Percentiles rank a stretch among this genome's conserved stretches.
These are phyloP conservation scores for Sporobolomyces phaffii DNA, from an alignment of 768 basidiomycete species.

Conservation along the genomic window DNA sequence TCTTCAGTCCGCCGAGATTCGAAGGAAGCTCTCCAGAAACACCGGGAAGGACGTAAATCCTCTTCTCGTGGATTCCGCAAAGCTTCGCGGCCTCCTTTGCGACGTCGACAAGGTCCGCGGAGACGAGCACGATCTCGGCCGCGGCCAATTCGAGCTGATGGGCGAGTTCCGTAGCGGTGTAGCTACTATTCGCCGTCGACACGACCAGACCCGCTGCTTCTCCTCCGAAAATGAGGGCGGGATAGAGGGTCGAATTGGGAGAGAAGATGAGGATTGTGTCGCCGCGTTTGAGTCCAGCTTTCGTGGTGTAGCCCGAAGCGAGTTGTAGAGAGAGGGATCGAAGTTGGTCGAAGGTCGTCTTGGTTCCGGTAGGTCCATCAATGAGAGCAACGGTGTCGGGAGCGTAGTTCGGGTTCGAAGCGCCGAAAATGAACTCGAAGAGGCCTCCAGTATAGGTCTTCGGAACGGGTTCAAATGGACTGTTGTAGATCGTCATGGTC, in stretches of 20 bases:
- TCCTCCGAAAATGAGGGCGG: conserved; percentile 34
- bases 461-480: neutral
- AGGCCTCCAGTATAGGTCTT: conserved; percentile 11
- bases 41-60: conserved; percentile 51
- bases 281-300: conserved; percentile 1
- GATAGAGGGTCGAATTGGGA: conserved; percentile 36
- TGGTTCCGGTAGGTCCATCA: conserved; percentile 12
- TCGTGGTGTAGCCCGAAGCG: conserved; percentile 11
- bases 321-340: neutral
- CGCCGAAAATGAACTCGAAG: conserved; percentile 19
- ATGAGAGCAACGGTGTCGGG: conserved; percentile 12
- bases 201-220: conserved; percentile 61
- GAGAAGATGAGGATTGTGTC: conserved; percentile 20
- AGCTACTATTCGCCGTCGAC: conserved; percentile 68
- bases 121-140: conserved; percentile 58
- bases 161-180: conserved; percentile 62
- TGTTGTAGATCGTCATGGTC: conserved; percentile 12
- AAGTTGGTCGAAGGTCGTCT: conserved; percentile 15
- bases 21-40: conserved; percentile 55
- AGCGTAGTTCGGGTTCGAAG: neutral
- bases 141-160: conserved; percentile 64
- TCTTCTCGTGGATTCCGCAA: conserved; percentile 54
- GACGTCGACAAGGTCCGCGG: conserved; percentile 51
- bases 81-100: conserved; percentile 14
- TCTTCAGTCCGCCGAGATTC: conserved; percentile 51